Percentiles rank a stretch among this genome's conserved stretches.
Conservation (phyloP, 331 rosid species). For the Spiraea crenata region DNA sequence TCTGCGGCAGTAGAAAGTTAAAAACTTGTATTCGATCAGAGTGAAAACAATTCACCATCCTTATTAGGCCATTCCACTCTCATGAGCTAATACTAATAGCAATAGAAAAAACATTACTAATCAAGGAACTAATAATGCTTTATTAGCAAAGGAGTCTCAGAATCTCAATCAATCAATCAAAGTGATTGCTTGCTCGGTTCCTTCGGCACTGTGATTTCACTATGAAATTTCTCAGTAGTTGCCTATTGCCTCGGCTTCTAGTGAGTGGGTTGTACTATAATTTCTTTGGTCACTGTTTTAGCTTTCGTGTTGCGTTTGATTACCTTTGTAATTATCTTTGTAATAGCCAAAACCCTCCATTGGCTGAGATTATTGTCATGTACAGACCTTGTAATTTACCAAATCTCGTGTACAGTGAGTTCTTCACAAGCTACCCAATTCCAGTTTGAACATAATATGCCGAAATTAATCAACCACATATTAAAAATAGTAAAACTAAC, state of each 20-base stretch:
- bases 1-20: background rate
- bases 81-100: background rate
- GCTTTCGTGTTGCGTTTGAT: no score
- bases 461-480: conserved; percentile 19
- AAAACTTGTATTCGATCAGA: background rate
- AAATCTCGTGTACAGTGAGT: background rate
- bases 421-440: background rate
- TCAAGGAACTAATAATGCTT: background rate
- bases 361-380: no score
- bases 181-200: no score
- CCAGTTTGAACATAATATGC: background rate
- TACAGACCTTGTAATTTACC: no score
- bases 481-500: conserved; percentile 10
- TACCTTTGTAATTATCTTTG: no score
- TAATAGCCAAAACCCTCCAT: no score
- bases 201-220: no score
- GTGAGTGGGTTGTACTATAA: no score
- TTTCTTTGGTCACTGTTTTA: no score
- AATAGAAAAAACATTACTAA: no score
- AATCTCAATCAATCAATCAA: background rate
- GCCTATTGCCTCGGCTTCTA: no score
- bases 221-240: no score
- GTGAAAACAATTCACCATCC: background rate
- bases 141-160: background rate
- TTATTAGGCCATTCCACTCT: background rate